Evolutionary conservation across 768 basidiomycete genomes (phyloP).

Genomic region (Agaricus bisporus): DNA sequence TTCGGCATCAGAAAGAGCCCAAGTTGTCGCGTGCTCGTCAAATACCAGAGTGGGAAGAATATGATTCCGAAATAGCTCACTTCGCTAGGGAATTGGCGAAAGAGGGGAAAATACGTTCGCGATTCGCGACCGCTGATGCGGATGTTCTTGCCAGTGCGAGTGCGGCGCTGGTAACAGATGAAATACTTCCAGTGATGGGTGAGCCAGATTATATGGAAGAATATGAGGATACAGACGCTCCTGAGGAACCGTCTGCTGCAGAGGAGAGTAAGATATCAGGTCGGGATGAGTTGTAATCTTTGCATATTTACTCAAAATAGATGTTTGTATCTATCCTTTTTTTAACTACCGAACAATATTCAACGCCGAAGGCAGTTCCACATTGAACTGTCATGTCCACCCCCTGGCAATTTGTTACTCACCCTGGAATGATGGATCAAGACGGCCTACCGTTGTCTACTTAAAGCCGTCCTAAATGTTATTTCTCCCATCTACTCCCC

Average conservation of each 20-base stretch:
- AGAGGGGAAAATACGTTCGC: conserved; percentile 62
- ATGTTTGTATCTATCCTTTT: neutral
- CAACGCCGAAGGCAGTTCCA: no score
- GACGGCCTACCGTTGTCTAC: neutral
- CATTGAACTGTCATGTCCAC: no score
- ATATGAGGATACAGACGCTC: neutral
- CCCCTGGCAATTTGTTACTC: no score
- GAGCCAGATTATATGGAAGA: no score
- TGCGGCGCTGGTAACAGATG: conserved; percentile 1
- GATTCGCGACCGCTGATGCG: conserved; percentile 61
- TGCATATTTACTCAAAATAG: neutral
- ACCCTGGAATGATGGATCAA: no score
- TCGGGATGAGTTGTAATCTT: conserved; percentile 6
- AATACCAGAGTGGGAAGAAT: conserved; percentile 97
- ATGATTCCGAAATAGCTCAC: conserved; percentile 83
- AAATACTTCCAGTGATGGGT: no score
- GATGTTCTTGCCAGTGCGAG: conserved; percentile 56
- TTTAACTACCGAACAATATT: no score
- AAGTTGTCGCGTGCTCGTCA: conserved; percentile 89
- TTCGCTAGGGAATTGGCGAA: conserved; percentile 72
- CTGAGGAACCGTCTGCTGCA: neutral
- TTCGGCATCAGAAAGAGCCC: conserved; percentile 77
- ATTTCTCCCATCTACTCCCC: neutral
- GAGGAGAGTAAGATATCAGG: neutral
- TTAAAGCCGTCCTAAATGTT: neutral